These are phyloP conservation scores for Paraphaeosphaeria sporulosa DNA, from an alignment of 2,329 filamentous ascomycete species.

Conservation along the genomic window DNA sequence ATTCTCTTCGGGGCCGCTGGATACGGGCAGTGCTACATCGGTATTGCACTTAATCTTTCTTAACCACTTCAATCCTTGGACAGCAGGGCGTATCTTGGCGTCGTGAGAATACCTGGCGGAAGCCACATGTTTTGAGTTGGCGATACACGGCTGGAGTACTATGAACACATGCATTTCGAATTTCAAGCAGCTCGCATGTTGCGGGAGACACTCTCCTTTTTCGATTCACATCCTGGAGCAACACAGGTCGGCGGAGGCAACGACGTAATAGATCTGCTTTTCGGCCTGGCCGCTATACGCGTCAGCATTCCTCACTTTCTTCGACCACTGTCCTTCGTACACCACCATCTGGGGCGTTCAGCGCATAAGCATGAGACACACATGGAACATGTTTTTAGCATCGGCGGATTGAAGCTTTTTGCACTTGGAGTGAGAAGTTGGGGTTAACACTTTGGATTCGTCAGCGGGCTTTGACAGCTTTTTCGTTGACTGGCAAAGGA, in stretches of 20 bases:
- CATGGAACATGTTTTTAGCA: slow-evolving; percentile 23
- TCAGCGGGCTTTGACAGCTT: slow-evolving; percentile 32
- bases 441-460: slow-evolving; percentile 16
- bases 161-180: slow-evolving; percentile 16
- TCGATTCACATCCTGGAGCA: slow-evolving; percentile 1
- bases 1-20: slow-evolving; percentile 36
- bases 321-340: slow-evolving; percentile 9
- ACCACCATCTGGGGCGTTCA: slow-evolving; percentile 17
- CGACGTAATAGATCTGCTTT: slow-evolving; percentile 2
- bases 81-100: slow-evolving; percentile 28
- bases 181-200: slow-evolving; percentile 1
- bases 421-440: neutral
- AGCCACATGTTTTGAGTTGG: slow-evolving; percentile 21
- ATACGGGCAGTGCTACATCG: slow-evolving; percentile 30
- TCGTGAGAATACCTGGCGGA: slow-evolving; percentile 22
- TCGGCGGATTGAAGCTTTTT: slow-evolving; percentile 27
- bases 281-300: slow-evolving; percentile 12
- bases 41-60: slow-evolving; percentile 19
- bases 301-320: slow-evolving; percentile 3
- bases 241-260: neutral
- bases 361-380: slow-evolving; percentile 25
- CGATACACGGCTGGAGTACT: slow-evolving; percentile 23
- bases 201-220: slow-evolving; percentile 13
- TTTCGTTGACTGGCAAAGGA: slow-evolving; percentile 8
- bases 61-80: slow-evolving; percentile 21